A percentile compares a stretch with the other conserved stretches of the same genome.
phyloP scores from a whole-genome alignment of 257 asterid genomes.

The Solanum chiquidenum region DNA sequence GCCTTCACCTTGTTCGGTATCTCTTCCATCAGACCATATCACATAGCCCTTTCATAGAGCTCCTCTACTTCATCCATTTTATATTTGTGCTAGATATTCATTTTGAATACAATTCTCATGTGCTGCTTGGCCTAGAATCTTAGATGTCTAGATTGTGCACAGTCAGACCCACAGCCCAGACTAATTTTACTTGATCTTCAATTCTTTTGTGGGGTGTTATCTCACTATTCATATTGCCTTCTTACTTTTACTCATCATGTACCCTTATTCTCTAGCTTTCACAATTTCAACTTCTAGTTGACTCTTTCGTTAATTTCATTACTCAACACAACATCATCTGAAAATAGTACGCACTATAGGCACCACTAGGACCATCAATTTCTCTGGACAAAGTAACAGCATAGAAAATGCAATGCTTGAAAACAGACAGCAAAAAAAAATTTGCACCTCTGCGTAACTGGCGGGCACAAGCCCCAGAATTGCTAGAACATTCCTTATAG shows the following conservation, averaged over 20 bases:
- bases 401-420: neutral
- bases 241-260: neutral
- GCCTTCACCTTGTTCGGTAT: neutral
- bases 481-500: slow-evolving; percentile 38
- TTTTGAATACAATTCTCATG: neutral
- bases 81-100: neutral
- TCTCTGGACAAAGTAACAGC: neutral
- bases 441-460: slow-evolving; percentile 57
- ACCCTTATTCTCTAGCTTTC: neutral
- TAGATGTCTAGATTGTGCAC: neutral
- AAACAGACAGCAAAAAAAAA: neutral
- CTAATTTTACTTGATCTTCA: neutral
- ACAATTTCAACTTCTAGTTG: neutral
- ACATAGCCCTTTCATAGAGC: neutral
- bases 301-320: neutral
- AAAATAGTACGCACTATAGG: neutral
- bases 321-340: neutral
- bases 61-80: neutral
- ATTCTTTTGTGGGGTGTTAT: neutral
- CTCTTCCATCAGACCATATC: neutral
- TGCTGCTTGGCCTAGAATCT: neutral
- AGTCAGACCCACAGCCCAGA: neutral
- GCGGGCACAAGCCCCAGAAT: slow-evolving; percentile 71
- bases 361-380: neutral
- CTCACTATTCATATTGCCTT: neutral